Evolutionary conservation across 805 yeast species (phyloP).

Genomic region (Candida palmyrensis): DNA sequence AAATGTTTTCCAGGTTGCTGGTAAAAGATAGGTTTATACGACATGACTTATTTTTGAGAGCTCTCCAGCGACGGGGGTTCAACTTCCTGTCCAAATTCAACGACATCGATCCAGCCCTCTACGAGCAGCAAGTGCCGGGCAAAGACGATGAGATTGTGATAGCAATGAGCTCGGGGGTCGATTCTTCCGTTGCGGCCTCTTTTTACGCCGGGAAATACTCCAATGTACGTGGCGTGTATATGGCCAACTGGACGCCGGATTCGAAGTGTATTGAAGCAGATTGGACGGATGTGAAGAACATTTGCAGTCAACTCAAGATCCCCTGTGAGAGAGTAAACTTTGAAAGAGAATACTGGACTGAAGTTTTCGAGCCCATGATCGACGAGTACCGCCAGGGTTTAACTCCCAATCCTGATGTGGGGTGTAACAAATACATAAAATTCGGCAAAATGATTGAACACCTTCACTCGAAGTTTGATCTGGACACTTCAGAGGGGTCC

Average conservation of each 20-base stretch:
- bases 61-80: not conserved
- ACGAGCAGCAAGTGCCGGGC: conserved; percentile 41
- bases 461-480: conserved; percentile 33
- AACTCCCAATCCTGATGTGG: conserved; percentile 94
- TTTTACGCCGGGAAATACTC: conserved; percentile 48
- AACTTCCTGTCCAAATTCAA: conserved; percentile 2
- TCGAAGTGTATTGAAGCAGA: conserved; percentile 78
- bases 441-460: conserved; percentile 73
- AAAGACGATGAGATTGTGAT: conserved; percentile 60
- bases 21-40: not conserved
- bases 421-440: conserved; percentile 80
- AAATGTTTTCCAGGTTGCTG: too few species aligned
- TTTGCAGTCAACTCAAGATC: conserved; percentile 56
- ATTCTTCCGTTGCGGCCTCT: conserved; percentile 85
- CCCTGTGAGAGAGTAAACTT: conserved; percentile 75
- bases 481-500: conserved; percentile 8
- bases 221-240: conserved; percentile 77
- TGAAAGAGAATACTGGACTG: conserved; percentile 88
- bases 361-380: conserved; percentile 91
- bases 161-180: conserved; percentile 97
- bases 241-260: conserved; percentile 84
- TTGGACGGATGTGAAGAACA: conserved; percentile 76
- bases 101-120: conserved; percentile 7
- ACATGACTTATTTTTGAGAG: not conserved
- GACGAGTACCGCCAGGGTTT: conserved; percentile 61